Evolutionary conservation across 2,329 filamentous ascomycete species (phyloP).

Genomic region (Fusarium pininemorale): DNA sequence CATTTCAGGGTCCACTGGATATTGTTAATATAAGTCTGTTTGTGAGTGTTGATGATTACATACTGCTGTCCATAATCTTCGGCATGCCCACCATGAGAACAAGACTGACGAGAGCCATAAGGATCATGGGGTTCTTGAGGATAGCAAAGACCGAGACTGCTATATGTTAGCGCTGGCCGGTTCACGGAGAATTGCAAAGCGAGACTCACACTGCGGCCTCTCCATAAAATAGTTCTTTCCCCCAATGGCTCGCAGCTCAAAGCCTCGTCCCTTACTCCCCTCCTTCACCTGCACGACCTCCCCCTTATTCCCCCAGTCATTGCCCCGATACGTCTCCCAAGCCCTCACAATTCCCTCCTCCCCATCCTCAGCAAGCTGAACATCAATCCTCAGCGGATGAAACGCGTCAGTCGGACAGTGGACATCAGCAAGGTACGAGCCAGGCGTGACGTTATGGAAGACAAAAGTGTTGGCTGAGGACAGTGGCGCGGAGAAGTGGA

Average conservation of each 20-base stretch:
- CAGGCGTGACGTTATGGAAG: constrained; percentile 75
- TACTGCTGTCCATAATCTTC: constrained; percentile 95
- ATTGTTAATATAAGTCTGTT: background rate
- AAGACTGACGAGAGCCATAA: constrained; percentile 86
- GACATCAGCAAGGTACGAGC: constrained; percentile 84
- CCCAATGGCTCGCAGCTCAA: constrained; percentile 70
- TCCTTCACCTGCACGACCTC: constrained; percentile 61
- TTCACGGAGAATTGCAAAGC: background rate
- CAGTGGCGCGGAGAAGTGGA: constrained; percentile 65
- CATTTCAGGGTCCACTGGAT: constrained; percentile 92
- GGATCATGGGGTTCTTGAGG: constrained; percentile 95
- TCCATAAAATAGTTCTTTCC: constrained; percentile 81
- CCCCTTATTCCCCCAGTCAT: constrained; percentile 89
- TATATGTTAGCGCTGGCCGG: background rate
- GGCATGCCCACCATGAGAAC: constrained; percentile 91
- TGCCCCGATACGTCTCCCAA: constrained; percentile 88
- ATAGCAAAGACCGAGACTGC: constrained; percentile 81
- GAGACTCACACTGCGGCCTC: constrained; percentile 75
- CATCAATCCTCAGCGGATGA: constrained; percentile 81
- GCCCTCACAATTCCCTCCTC: constrained; percentile 61
- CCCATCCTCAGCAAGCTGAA: constrained; percentile 48
- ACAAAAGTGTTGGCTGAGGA: constrained; percentile 75
- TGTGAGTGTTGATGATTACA: constrained; percentile 48
- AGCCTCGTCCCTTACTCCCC: constrained; percentile 50
- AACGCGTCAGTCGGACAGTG: constrained; percentile 80